phyloP scores from a whole-genome alignment of 805 yeast species.

The Teunomyces barrocoloradensis region DNA sequence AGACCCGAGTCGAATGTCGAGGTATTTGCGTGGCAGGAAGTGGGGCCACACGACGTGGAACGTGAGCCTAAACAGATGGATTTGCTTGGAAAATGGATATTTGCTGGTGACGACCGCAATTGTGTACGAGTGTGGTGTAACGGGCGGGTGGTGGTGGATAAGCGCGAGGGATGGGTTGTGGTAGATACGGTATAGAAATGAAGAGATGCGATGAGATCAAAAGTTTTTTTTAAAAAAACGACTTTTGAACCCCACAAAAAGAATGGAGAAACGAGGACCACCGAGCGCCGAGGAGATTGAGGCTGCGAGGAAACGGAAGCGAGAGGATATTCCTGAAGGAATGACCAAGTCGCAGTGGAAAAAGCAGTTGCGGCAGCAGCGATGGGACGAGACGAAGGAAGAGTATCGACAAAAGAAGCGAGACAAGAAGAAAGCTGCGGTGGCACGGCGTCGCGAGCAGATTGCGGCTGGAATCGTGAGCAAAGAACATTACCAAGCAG shows the following conservation, averaged over 20 bases:
- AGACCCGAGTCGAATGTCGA: constrained; percentile 62
- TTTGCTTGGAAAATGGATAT: constrained; percentile 83
- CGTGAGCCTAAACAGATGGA: constrained; percentile 39
- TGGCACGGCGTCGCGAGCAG: constrained; percentile 23
- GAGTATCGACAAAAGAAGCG: constrained; percentile 54
- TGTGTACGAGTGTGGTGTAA: constrained; percentile 77
- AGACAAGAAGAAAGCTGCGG: constrained; percentile 48
- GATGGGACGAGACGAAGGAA: constrained; percentile 64
- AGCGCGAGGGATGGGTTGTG: constrained; percentile 13
- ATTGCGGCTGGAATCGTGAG: constrained; percentile 17
- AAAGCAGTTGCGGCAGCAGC: constrained; percentile 54
- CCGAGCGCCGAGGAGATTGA: constrained; percentile 14
- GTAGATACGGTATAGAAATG: background rate
- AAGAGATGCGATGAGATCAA: background rate
- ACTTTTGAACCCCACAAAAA: background rate
- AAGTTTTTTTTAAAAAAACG: background rate
- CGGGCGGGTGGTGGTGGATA: constrained; percentile 61
- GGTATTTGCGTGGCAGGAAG: constrained; percentile 71
- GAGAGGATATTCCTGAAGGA: constrained; percentile 64
- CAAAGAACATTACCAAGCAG: constrained; percentile 26
- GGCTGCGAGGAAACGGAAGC: constrained; percentile 8
- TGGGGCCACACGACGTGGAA: constrained; percentile 19
- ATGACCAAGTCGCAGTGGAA: constrained; percentile 88
- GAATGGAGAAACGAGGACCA: constrained; percentile 6
- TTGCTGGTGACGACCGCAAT: constrained; percentile 92